These are phyloP conservation scores for Coemansia sp. DNA, from an alignment of 192 early-diverging fungal species.

Conservation along the genomic window DNA sequence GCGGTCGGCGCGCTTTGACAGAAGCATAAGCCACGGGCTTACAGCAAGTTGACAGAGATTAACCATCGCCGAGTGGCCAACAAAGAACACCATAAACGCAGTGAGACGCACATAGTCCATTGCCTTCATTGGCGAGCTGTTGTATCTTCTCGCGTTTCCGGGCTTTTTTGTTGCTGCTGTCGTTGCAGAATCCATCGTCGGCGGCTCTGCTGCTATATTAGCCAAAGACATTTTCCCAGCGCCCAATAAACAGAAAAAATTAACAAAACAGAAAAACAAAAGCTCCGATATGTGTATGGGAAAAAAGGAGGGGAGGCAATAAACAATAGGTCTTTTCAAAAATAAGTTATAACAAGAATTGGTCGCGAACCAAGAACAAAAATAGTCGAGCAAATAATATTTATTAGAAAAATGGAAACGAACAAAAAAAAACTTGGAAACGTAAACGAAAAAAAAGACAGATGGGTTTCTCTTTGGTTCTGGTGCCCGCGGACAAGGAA, in stretches of 20 bases:
- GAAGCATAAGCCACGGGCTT: slow-evolving; percentile 27
- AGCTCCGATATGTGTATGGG: slow-evolving; percentile 1
- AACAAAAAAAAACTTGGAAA: background rate
- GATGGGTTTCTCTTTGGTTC: background rate
- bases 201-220: background rate
- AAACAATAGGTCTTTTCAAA: background rate
- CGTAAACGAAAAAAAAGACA: background rate
- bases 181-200: background rate
- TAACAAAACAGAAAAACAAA: background rate
- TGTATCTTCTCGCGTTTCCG: slow-evolving; percentile 29
- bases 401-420: background rate
- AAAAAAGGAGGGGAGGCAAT: background rate
- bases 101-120: slow-evolving; percentile 27
- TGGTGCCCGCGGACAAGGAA: background rate
- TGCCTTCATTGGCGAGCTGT: slow-evolving; percentile 45
- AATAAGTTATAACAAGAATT: background rate
- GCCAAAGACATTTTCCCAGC: background rate
- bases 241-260: background rate
- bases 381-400: too few species aligned
- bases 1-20: slow-evolving; percentile 30
- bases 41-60: slow-evolving; percentile 50
- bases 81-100: slow-evolving; percentile 39
- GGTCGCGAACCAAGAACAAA: too few species aligned
- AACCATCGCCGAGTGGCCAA: slow-evolving; percentile 43
- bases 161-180: background rate